Conservation (phyloP, 352 stramenopile genomes). For the Globisporangium emineosum region DNA sequence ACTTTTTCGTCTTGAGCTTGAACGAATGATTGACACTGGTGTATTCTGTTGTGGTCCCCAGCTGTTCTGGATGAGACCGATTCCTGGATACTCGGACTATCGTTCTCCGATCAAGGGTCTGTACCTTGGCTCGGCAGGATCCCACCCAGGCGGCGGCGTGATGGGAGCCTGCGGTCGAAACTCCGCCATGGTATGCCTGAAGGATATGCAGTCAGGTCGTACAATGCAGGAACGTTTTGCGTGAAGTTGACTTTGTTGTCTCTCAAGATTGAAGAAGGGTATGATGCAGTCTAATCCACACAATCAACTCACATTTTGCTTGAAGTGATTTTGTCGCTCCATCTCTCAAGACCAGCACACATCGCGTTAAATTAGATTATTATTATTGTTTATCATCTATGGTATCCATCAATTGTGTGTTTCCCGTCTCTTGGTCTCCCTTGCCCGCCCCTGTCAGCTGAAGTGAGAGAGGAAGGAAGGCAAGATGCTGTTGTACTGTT, state of each 20-base stretch:
- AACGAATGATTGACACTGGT: not conserved
- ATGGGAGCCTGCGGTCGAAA: slow-evolving; percentile 90
- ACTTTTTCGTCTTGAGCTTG: not conserved
- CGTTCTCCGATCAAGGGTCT: slow-evolving; percentile 76
- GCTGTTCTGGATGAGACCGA: slow-evolving; percentile 87
- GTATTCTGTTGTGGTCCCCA: slow-evolving; percentile 14
- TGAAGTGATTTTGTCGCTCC: not conserved
- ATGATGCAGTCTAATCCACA: not conserved
- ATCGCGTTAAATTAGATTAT: slow-evolving; percentile 17
- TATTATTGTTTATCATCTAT: slow-evolving; percentile 19
- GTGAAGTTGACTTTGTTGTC: not conserved
- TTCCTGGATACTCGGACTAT: slow-evolving; percentile 80
- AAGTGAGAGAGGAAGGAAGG: not conserved
- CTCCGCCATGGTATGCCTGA: slow-evolving; percentile 66
- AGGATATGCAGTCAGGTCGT: slow-evolving; percentile 40
- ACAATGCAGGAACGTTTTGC: slow-evolving; percentile 9
- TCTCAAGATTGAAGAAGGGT: not conserved
- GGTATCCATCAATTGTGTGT: slow-evolving; percentile 10
- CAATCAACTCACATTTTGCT: not conserved
- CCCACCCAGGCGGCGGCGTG: slow-evolving; percentile 87
- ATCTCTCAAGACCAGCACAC: not conserved
- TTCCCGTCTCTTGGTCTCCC: not conserved
- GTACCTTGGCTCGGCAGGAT: slow-evolving; percentile 85
- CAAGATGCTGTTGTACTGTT: slow-evolving; percentile 1
- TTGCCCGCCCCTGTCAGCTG: not conserved